Conservation (phyloP, 345 rosid genomes). For the Euphorbia lathyris region DNA sequence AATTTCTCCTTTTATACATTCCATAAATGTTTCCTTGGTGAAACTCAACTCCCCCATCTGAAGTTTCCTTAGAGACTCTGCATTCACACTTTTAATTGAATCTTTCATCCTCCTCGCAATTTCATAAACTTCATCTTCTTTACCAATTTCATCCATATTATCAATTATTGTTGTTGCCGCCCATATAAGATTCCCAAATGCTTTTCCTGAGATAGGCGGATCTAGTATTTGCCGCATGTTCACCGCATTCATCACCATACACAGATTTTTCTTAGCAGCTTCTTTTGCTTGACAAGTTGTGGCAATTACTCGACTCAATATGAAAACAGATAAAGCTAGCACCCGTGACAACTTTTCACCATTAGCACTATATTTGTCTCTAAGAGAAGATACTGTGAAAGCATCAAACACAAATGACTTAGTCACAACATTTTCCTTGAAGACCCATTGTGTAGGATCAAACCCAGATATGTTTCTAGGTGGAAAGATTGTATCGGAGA, state of each 20-base stretch:
- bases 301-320: constrained; percentile 7
- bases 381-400: constrained; percentile 16
- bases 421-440: constrained; percentile 31
- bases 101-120: neutral
- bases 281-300: neutral
- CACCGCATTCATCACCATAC: neutral
- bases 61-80: neutral
- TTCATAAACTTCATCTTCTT: constrained; percentile 2
- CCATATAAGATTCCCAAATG: neutral
- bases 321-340: neutral
- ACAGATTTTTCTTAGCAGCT: neutral
- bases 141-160: too few species aligned
- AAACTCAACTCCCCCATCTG: too few species aligned
- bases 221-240: constrained; percentile 5
- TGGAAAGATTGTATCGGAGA: too few species aligned
- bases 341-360: neutral
- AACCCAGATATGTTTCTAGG: too few species aligned
- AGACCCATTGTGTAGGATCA: too few species aligned
- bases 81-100: neutral
- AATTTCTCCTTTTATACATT: too few species aligned
- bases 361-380: neutral
- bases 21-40: too few species aligned
- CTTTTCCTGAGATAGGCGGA: neutral
- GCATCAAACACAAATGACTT: constrained; percentile 40
- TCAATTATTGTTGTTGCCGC: neutral